Evolutionary conservation across 2,329 filamentous ascomycete genomes (phyloP).

Genomic region (Aspergillus ibericus): DNA sequence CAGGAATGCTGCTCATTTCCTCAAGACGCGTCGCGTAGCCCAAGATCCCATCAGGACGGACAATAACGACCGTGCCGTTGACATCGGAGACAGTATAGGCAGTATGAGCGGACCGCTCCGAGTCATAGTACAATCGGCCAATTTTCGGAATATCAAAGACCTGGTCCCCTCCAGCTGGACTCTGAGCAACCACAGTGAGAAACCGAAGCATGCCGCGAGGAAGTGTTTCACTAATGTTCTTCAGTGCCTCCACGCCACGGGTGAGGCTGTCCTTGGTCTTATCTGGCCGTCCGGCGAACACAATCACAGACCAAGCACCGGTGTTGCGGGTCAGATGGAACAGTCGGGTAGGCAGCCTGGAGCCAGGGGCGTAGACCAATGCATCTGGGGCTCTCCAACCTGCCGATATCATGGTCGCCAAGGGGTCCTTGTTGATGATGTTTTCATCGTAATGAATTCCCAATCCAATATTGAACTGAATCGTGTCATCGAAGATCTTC

Average conservation of each 20-base stretch:
- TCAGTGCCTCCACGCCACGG: neutral
- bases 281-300: conserved; percentile 5
- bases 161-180: neutral
- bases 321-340: neutral
- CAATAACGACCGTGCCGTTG: conserved; percentile 1
- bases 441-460: conserved; percentile 26
- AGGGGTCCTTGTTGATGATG: conserved; percentile 7
- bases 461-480: conserved; percentile 28
- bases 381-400: conserved; percentile 10
- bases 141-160: conserved; percentile 1
- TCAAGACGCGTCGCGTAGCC: neutral
- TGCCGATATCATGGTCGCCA: neutral
- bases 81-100: conserved; percentile 3
- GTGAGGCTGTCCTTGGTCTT: neutral
- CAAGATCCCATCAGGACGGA: conserved; percentile 9
- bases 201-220: neutral
- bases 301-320: conserved; percentile 2
- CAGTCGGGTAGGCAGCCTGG: neutral
- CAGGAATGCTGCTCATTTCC: neutral
- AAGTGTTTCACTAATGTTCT: neutral
- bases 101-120: conserved; percentile 7
- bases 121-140: conserved; percentile 8
- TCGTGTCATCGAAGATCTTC: conserved; percentile 23
- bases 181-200: conserved; percentile 1
- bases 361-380: conserved; percentile 5